phyloP scores from a whole-genome alignment of 2,329 filamentous ascomycete species.

The Pseudophaeomoniella oleicola region DNA sequence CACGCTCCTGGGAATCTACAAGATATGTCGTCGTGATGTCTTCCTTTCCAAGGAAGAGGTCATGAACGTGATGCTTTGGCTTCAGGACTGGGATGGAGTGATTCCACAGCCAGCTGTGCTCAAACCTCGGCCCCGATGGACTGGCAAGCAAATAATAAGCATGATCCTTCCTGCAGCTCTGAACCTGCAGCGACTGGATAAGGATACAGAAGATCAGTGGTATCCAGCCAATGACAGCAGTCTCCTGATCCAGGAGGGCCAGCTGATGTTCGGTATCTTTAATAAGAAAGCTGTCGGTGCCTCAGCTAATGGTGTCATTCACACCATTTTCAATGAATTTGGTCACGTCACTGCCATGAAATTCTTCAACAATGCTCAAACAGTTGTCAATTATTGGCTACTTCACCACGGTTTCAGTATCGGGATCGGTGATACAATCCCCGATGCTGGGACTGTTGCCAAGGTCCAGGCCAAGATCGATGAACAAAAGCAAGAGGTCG shows the following conservation, averaged over 20 bases:
- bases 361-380: constrained; percentile 92
- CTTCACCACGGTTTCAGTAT: constrained; percentile 94
- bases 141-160: constrained; percentile 93
- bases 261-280: constrained; percentile 79
- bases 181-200: constrained; percentile 54
- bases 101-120: constrained; percentile 88
- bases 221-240: constrained; percentile 60
- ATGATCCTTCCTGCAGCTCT: constrained; percentile 80
- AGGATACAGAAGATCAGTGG: constrained; percentile 42
- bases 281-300: constrained; percentile 93
- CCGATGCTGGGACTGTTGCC: constrained; percentile 68
- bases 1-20: constrained; percentile 90
- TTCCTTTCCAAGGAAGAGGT: constrained; percentile 83
- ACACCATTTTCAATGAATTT: constrained; percentile 92
- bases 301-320: constrained; percentile 76
- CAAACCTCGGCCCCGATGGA: constrained; percentile 88
- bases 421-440: constrained; percentile 95
- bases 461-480: constrained; percentile 74
- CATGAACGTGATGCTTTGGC: constrained; percentile 96
- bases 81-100: constrained; percentile 91
- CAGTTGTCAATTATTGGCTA: constrained; percentile 94
- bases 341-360: constrained; percentile 73
- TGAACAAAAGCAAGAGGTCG: constrained; percentile 68
- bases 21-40: constrained; percentile 82
- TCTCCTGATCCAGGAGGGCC: constrained; percentile 68